Base-by-base conservation (phyloP, 305 asterid genomes). In the Fraxinus albicans region DNA sequence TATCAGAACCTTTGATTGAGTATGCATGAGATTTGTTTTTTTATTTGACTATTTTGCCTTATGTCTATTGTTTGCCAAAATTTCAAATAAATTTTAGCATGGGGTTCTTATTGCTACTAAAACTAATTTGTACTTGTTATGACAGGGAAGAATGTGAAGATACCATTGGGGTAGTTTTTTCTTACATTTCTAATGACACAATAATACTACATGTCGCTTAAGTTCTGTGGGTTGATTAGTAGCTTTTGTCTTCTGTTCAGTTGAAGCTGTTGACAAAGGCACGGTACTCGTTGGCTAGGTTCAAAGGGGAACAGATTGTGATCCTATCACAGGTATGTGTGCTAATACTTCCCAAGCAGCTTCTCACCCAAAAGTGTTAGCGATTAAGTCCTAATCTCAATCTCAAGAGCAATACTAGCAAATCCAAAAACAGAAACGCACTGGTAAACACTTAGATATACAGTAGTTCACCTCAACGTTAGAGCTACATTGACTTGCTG, bases 131-230 rank as follows among this genome's bases (percentile, higher is more conserved):
- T 76, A 81, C 83, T 86, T 85, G 25, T 89, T 85, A 83, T 78
- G 75, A 79, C 93, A 96, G 98, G 86, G 98, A 92, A 84, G 98
- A 96, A 86, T 89, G 97, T 78, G 99, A 96, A 91, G 98, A 96
- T 82, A 90, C 88, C 91, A 90, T 96, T 36, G 99, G 99, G 95
- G 99, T 96, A 90, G 79, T 85, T 50, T 83, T 82, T 77, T 23
- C 9, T 69, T 35, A 19, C 3, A 36, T 31, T 6, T 36, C 76
- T 58, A 70, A 4, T 31, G 86, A 87, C 47, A 88, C 88, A 10
- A 29, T 82, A 88, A 31, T 87, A 89, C 77, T 87, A 90, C 83
- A 90, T 89, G 92, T 78, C 87, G 6, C 82, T 76, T 23, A n/a
- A 78, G 44, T 81, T 65, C 79, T 73, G 17, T 79, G 81, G 81